A percentile compares a stretch with the other conserved stretches of the same genome.
Evolutionary conservation across 805 yeast genomes (phyloP).

Genomic region (Wickerhamomyces subpelliculosus): DNA sequence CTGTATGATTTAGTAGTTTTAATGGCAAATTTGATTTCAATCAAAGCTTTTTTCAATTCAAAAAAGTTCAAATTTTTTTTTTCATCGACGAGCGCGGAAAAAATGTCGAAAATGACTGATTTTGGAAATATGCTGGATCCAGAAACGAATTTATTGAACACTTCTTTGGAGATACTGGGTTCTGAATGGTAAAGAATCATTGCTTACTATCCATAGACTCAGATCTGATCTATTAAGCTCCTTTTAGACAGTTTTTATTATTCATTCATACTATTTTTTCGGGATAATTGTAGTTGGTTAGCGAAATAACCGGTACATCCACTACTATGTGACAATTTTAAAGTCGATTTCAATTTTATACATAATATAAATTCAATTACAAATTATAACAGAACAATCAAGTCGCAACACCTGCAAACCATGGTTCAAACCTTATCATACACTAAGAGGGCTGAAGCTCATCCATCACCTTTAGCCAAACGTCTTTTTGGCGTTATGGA

Average conservation of each 20-base stretch:
- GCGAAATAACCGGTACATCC: too few relatives aligned
- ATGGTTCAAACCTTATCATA: constrained; percentile 37
- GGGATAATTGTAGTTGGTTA: too few relatives aligned
- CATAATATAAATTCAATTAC: too few relatives aligned
- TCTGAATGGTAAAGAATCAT: not conserved
- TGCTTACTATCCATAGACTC: too few relatives aligned
- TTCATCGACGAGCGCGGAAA: not conserved
- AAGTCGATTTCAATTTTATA: too few relatives aligned
- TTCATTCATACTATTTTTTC: too few relatives aligned
- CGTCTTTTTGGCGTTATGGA: constrained; percentile 71
- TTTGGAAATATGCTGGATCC: not conserved
- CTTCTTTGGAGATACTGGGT: not conserved
- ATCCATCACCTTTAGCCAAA: constrained; percentile 73
- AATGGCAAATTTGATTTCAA: not conserved
- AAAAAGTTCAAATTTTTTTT: not conserved
- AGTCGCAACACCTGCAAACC: too few relatives aligned
- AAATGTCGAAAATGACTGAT: not conserved
- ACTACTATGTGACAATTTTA: too few relatives aligned
- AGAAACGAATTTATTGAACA: too few relatives aligned
- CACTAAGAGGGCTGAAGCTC: constrained; percentile 60
- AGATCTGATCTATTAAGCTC: too few relatives aligned
- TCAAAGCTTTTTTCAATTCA: not conserved
- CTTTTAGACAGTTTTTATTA: not conserved
- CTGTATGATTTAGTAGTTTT: not conserved
- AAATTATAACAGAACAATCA: too few relatives aligned